phyloP scores from a whole-genome alignment of 2,329 filamentous ascomycete species.

The Colletotrichum sidae region DNA sequence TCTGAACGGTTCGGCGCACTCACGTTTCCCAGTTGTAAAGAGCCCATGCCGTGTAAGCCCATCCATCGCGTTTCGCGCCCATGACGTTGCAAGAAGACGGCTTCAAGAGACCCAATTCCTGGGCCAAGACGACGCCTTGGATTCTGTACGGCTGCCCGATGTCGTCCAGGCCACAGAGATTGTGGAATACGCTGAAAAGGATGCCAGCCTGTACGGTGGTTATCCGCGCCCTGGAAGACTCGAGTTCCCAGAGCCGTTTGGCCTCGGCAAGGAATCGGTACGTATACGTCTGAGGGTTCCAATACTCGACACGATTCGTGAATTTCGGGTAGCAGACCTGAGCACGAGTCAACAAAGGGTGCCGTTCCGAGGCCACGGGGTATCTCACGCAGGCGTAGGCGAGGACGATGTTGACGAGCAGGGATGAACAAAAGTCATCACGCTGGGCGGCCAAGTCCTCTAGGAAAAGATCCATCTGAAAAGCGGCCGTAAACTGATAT shows the following conservation, averaged over 20 bases:
- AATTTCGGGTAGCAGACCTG: slow-evolving; percentile 46
- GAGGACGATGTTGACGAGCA: slow-evolving; percentile 44
- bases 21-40: slow-evolving; percentile 49
- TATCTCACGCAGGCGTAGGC: slow-evolving; percentile 43
- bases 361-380: slow-evolving; percentile 21
- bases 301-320: slow-evolving; percentile 47
- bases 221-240: slow-evolving; percentile 42
- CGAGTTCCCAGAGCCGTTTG: slow-evolving; percentile 52
- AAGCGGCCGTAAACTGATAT: slow-evolving; percentile 38
- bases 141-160: slow-evolving; percentile 49
- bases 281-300: slow-evolving; percentile 47
- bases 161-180: slow-evolving; percentile 50
- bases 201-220: slow-evolving; percentile 51
- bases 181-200: slow-evolving; percentile 46
- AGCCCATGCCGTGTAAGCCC: slow-evolving; percentile 49
- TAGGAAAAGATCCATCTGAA: slow-evolving; percentile 45
- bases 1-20: background rate
- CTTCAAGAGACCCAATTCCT: slow-evolving; percentile 47
- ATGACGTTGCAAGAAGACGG: slow-evolving; percentile 5
- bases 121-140: slow-evolving; percentile 47
- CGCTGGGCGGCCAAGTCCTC: slow-evolving; percentile 41
- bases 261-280: slow-evolving; percentile 54
- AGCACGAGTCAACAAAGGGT: background rate
- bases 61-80: slow-evolving; percentile 27
- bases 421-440: slow-evolving; percentile 41